Percentiles rank a stretch among this genome's conserved stretches.
These are phyloP conservation scores for Claviceps digitariae DNA, from an alignment of 2,329 filamentous ascomycete genomes.

Conservation along the genomic window DNA sequence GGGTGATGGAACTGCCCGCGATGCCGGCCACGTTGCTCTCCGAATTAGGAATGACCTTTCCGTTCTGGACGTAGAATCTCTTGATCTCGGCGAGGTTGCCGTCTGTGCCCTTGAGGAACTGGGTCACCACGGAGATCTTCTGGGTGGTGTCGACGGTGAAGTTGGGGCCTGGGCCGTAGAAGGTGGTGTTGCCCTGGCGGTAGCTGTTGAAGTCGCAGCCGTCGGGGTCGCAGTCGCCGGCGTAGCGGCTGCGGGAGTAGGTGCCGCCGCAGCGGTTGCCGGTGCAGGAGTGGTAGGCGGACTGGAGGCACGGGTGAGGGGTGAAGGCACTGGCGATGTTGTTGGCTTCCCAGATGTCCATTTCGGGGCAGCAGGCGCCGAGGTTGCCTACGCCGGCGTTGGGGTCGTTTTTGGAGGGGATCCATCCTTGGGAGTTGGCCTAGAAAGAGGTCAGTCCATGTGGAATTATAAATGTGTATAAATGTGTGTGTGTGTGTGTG, in stretches of 20 bases:
- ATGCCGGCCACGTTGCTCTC: slow-evolving; percentile 14
- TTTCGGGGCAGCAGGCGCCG: slow-evolving; percentile 49
- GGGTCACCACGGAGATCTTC: slow-evolving; percentile 52
- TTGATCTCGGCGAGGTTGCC: slow-evolving; percentile 47
- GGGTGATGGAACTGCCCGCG: slow-evolving; percentile 37
- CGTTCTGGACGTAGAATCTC: slow-evolving; percentile 52
- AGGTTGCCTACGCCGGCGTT: slow-evolving; percentile 39
- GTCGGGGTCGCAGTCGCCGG: slow-evolving; percentile 51
- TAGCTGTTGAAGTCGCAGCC: slow-evolving; percentile 60
- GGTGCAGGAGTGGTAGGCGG: slow-evolving; percentile 36
- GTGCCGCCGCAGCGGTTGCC: slow-evolving; percentile 39
- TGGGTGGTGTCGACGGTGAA: slow-evolving; percentile 44
- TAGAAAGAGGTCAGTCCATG: no score
- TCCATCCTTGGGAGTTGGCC: slow-evolving; percentile 35
- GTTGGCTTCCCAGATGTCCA: slow-evolving; percentile 55
- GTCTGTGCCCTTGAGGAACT: slow-evolving; percentile 37
- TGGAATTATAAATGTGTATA: no score
- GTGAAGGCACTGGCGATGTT: slow-evolving; percentile 49
- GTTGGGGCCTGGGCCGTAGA: slow-evolving; percentile 43
- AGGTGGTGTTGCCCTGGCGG: slow-evolving; percentile 49
- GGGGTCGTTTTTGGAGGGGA: slow-evolving; percentile 34
- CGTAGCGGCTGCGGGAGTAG: slow-evolving; percentile 37
- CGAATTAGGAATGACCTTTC: slow-evolving; percentile 32
- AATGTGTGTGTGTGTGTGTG: background rate
- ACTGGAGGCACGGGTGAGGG: slow-evolving; percentile 46